phyloP scores from a whole-genome alignment of 768 basidiomycete genomes.

The Podaxis rugospora region DNA sequence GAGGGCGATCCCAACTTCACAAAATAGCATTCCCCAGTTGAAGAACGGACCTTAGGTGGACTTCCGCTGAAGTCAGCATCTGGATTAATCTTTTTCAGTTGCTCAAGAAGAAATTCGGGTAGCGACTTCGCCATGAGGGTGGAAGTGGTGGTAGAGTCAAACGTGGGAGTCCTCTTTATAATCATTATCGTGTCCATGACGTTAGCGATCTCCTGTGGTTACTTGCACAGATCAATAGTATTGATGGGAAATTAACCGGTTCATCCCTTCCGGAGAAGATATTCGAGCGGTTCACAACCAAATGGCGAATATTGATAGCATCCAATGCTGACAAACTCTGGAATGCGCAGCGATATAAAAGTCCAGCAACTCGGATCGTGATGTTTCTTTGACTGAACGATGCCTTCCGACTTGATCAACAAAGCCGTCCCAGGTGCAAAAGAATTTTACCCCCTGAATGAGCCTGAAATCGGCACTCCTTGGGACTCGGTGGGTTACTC shows the following conservation, averaged over 20 bases:
- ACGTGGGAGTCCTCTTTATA: too few species aligned
- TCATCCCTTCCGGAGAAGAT: neutral
- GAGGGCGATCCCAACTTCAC: constrained; percentile 49
- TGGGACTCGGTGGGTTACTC: constrained; percentile 14
- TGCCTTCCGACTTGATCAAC: constrained; percentile 28
- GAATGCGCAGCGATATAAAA: neutral
- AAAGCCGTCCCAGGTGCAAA: constrained; percentile 42
- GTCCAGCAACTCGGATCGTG: neutral
- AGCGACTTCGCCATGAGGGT: neutral
- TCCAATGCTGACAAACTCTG: constrained; percentile 10
- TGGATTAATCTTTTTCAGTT: constrained; percentile 48
- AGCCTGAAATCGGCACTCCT: constrained; percentile 47
- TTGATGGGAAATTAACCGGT: neutral
- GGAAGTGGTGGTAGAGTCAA: neutral
- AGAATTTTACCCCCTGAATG: constrained; percentile 58
- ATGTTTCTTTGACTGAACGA: neutral
- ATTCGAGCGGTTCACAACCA: neutral
- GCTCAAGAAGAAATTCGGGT: neutral
- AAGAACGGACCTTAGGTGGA: constrained; percentile 48
- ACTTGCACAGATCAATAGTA: neutral
- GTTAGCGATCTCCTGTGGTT: neutral
- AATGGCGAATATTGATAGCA: neutral
- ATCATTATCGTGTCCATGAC: neutral
- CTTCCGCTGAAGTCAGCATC: constrained; percentile 39
- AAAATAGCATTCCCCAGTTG: constrained; percentile 55